Evolutionary conservation across 768 basidiomycete genomes (phyloP), one percentile per base, ranked within the genome.

Genomic region (Leccinum rimulosum): DNA sequence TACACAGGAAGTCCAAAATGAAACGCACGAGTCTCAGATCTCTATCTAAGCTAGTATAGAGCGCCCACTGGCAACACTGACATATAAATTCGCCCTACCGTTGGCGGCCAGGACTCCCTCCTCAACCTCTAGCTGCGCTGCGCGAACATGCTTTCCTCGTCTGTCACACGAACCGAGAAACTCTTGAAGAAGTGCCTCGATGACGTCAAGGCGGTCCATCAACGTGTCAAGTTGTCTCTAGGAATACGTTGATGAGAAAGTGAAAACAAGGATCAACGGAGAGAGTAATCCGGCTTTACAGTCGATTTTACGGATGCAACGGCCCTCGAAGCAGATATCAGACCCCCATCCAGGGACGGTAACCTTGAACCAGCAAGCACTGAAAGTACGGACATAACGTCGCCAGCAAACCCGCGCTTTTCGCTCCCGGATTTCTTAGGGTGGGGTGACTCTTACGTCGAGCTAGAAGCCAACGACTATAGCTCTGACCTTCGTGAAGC

Each of bases 51-150:
- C 28, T 19, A 22, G 45, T 11, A 57, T 61, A 55, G 54, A 36
- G 1, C 45, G 15, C 53, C 11, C 49, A 33, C 25, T 25, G 25
- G 25, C 25, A 25, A 48, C 50, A 52, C 43, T 33, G 25, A 52
- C 15, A 31, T 35, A 62, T 68, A 68, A 68, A 66, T 63, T 56
- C 12, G 36, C 36, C 27, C 14, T 22, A 25, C 27, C 2, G 8
- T 3, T n/a, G 15, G 27, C 0, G 14, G 6, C 35, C 4, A 14
- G 6, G 3, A 19, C 17, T 17, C 36, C 6, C 27, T 35, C 45
- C 10, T 5, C 19, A 27, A 5, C 22, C 50, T n/a, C 15, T 28
- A 22, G 36, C 51, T 33, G 4, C 4, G 27, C 10, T 14, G 19
- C 22, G 1, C 22, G 14, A 25, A 60, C 22, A 68, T 66, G 62